Conservation (phyloP, 139 green algal species). For the Parachlorella kessleri region DNA sequence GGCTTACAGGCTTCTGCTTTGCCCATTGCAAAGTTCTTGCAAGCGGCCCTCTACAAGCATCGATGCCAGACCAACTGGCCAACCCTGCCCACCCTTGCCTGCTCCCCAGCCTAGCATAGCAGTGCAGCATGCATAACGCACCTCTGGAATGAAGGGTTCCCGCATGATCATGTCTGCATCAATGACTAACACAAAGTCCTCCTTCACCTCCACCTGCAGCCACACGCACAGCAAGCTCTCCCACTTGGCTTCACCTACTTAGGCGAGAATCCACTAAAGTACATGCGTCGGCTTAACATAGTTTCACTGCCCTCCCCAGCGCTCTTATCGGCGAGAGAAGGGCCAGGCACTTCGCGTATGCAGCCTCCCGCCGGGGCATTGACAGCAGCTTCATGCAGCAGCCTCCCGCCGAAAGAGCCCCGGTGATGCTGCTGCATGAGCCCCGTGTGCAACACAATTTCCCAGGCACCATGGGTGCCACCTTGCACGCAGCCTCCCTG, state of each 20-base stretch:
- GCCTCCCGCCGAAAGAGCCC: not conserved
- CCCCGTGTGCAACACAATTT: too few species aligned
- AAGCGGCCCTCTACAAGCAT: not conserved
- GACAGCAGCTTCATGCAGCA: not conserved
- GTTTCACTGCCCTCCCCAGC: too few species aligned
- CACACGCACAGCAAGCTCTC: constrained; percentile 2
- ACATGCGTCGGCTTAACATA: too few species aligned
- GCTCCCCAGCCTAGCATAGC: not conserved
- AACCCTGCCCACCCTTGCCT: not conserved
- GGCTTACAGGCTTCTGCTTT: not conserved
- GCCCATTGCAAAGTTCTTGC: not conserved
- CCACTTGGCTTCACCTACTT: not conserved
- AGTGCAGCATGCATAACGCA: not conserved
- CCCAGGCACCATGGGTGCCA: too few species aligned
- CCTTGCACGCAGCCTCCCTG: too few species aligned
- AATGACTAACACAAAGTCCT: constrained; percentile 68
- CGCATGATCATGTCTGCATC: constrained; percentile 74
- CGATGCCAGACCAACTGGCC: not conserved
- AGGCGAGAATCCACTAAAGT: not conserved
- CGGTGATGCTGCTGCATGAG: too few species aligned
- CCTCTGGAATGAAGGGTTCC: constrained; percentile 36
- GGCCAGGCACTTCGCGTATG: not conserved
- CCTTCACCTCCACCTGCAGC: constrained; percentile 44
- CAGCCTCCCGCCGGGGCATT: not conserved
- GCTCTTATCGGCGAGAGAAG: too few species aligned